Conservation (phyloP, 164 flowering plant species). For the Annona cherimola region DNA sequence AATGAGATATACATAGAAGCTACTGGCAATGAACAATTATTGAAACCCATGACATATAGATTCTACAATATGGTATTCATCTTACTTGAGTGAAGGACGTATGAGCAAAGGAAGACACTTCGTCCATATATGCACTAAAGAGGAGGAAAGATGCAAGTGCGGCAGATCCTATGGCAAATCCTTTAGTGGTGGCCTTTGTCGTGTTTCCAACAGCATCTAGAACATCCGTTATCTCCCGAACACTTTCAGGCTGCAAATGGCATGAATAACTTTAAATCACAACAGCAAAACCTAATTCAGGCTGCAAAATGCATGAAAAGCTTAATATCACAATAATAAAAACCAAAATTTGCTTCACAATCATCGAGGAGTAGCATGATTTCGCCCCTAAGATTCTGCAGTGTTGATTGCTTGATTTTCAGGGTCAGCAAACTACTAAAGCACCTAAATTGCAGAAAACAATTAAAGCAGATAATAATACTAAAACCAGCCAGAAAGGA, state of each 20-base stretch:
- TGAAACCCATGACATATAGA: neutral
- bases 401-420: neutral
- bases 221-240: constrained; percentile 92
- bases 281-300: neutral
- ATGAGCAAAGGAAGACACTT: constrained; percentile 80
- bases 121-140: constrained; percentile 99
- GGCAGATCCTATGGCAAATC: constrained; percentile 99
- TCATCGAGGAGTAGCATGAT: neutral
- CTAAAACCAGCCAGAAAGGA: neutral
- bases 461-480: neutral
- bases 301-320: neutral
- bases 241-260: constrained; percentile 87
- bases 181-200: constrained; percentile 98
- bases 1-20: neutral
- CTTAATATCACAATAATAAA: neutral
- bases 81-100: constrained; percentile 70
- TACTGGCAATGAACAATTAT: neutral
- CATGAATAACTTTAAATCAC: neutral
- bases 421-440: neutral
- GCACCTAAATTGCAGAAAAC: neutral
- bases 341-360: neutral
- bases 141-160: constrained; percentile 97
- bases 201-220: constrained; percentile 99
- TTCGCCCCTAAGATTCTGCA: neutral
- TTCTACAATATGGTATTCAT: neutral